These are phyloP conservation scores for Inonotus hispidus DNA, from an alignment of 1,284 basidiomycete species.

Conservation along the genomic window DNA sequence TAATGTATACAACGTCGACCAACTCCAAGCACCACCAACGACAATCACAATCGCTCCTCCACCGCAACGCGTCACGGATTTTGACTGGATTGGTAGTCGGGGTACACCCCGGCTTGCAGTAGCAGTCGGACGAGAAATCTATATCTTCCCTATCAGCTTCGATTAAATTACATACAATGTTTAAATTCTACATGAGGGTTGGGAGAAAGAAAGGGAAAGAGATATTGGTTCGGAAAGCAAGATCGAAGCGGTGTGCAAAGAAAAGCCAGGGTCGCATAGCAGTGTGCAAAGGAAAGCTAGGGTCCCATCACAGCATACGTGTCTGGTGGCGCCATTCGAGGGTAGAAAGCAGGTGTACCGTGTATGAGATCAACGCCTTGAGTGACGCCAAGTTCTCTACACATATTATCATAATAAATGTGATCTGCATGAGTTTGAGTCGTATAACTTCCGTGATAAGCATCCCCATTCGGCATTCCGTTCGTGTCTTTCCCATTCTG, in stretches of 20 bases:
- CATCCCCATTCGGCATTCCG: background rate
- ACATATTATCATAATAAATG: constrained; percentile 64
- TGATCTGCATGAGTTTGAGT: constrained; percentile 47
- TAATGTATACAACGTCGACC: constrained; percentile 60
- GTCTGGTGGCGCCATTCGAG: constrained; percentile 8
- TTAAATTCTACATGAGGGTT: background rate
- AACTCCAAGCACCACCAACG: constrained; percentile 57
- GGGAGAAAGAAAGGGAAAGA: background rate
- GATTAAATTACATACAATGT: constrained; percentile 4
- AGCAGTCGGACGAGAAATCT: constrained; percentile 52
- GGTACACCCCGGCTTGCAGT: constrained; percentile 61
- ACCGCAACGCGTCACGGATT: constrained; percentile 62
- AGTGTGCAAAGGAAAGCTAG: background rate
- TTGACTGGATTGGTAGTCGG: constrained; percentile 61
- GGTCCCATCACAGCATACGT: constrained; percentile 16
- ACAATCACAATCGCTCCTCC: constrained; percentile 49
- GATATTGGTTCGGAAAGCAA: background rate
- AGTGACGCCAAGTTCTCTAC: constrained; percentile 55
- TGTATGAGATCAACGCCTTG: constrained; percentile 19
- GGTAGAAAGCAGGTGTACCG: constrained; percentile 8
- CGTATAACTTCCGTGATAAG: constrained; percentile 20
- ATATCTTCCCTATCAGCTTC: constrained; percentile 23
- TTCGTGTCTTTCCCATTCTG: constrained; percentile 11
- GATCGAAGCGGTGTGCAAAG: background rate
- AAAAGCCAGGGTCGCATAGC: background rate